Percentiles rank a stretch among this genome's conserved stretches.
Evolutionary conservation across 306 rosid genomes (phyloP).

Genomic region (Herpetospermum pedunculosum): DNA sequence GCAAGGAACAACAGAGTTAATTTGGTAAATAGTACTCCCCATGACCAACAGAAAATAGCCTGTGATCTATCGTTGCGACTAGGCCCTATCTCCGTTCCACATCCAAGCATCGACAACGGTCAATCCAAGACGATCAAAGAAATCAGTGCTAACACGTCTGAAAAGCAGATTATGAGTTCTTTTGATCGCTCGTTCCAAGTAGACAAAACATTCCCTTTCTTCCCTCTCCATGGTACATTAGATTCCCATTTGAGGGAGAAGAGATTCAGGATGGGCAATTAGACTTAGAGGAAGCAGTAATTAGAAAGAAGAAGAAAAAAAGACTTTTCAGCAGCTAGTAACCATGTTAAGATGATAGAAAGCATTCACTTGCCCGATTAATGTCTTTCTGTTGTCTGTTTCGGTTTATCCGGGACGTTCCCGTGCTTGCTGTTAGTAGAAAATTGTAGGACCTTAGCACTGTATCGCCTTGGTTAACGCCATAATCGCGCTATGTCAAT

Average conservation of each 20-base stretch:
- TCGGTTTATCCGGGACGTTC: background rate
- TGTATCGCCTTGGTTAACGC: background rate
- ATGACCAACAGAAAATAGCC: slow-evolving; percentile 9
- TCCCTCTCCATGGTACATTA: background rate
- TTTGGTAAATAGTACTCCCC: background rate
- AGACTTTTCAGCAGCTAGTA: background rate
- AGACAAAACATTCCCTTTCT: background rate
- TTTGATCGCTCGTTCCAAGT: background rate
- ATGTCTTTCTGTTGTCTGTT: background rate
- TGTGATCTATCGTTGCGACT: slow-evolving; percentile 64
- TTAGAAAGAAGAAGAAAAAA: background rate
- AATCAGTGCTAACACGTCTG: background rate
- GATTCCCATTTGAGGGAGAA: background rate
- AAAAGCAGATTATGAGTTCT: background rate
- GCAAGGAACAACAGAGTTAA: slow-evolving; percentile 5
- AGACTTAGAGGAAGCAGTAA: background rate
- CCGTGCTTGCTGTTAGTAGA: background rate
- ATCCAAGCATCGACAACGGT: slow-evolving; percentile 7
- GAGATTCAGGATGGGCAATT: background rate
- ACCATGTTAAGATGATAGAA: background rate
- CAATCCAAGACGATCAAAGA: slow-evolving; percentile 14
- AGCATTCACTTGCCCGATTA: background rate
- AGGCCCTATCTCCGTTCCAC: slow-evolving; percentile 27
- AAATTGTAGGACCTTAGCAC: background rate
- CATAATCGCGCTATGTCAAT: background rate